Percentiles rank a stretch among this genome's conserved stretches.
These are phyloP conservation scores for Fistulina hepatica DNA, from an alignment of 1,284 basidiomycete species.

Conservation along the genomic window DNA sequence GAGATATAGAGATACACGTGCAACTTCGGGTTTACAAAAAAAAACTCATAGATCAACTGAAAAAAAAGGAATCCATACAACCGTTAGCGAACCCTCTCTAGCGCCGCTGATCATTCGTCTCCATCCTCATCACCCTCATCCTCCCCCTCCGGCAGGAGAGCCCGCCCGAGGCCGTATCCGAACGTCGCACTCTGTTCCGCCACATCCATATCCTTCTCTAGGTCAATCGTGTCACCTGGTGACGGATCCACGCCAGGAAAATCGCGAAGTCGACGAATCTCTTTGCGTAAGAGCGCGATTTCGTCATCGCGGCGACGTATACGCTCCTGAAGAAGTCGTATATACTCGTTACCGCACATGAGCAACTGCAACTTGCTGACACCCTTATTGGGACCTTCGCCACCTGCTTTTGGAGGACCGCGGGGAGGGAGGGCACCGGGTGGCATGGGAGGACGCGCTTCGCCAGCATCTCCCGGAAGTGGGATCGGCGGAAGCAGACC, in stretches of 20 bases:
- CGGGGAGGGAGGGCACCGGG: slow-evolving; percentile 81
- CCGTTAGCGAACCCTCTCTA: too few species aligned
- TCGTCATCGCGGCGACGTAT: slow-evolving; percentile 79
- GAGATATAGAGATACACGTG: too few species aligned
- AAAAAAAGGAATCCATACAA: too few species aligned
- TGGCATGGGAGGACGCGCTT: slow-evolving; percentile 47
- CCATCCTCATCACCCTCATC: slow-evolving; percentile 13
- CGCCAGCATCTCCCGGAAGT: slow-evolving; percentile 49
- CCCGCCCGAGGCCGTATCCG: slow-evolving; percentile 8
- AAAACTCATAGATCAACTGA: too few species aligned
- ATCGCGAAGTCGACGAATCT: slow-evolving; percentile 53
- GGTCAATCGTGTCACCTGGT: slow-evolving; percentile 26
- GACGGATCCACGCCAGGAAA: slow-evolving; percentile 21
- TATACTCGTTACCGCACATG: slow-evolving; percentile 83
- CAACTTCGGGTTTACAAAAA: too few species aligned
- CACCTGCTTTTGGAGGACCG: slow-evolving; percentile 75
- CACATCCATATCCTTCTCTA: slow-evolving; percentile 32
- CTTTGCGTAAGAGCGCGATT: slow-evolving; percentile 58
- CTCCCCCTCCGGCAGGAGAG: slow-evolving; percentile 3
- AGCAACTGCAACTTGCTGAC: slow-evolving; percentile 91
- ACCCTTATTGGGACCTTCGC: slow-evolving; percentile 86
- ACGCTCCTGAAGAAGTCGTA: slow-evolving; percentile 65
- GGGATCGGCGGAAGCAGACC: slow-evolving; percentile 81
- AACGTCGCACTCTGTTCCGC: slow-evolving; percentile 20
- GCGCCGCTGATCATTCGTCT: slow-evolving; percentile 9